A percentile compares a stretch with the other conserved stretches of the same genome.
Conservation (phyloP, 306 rosid species). For the barrel medic (Medicago truncatula) region MtrunA17r5.0-ANR NC_053048.1:28607001-28607500, state of each 20-base stretch:
- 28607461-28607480: slow-evolving; percentile 55
- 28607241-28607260: slow-evolving; percentile 46
- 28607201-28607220: slow-evolving; percentile 18
- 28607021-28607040: slow-evolving; percentile 50
- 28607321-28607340: slow-evolving; percentile 17
- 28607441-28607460: slow-evolving; percentile 36
- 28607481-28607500: slow-evolving; percentile 46
- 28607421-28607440: slow-evolving; percentile 40
- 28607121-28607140: slow-evolving; percentile 72
- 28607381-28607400: slow-evolving; percentile 49
- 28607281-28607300: slow-evolving; percentile 10
- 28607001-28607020: slow-evolving; percentile 28
- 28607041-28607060: slow-evolving; percentile 98
- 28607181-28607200: slow-evolving; percentile 22
- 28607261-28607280: slow-evolving; percentile 39
- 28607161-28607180: slow-evolving; percentile 44
- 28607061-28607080: slow-evolving; percentile 86
- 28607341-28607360: slow-evolving; percentile 54
- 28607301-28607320: slow-evolving; percentile 45
- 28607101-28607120: slow-evolving; percentile 27
- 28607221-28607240: slow-evolving; percentile 36
- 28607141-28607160: slow-evolving; percentile 86
- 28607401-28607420: slow-evolving; percentile 43
- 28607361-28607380: slow-evolving; percentile 70
- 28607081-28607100: not conserved